Evolutionary conservation across 2,329 filamentous ascomycete species (phyloP).

Genomic region (Ophiostoma ulmi): DNA sequence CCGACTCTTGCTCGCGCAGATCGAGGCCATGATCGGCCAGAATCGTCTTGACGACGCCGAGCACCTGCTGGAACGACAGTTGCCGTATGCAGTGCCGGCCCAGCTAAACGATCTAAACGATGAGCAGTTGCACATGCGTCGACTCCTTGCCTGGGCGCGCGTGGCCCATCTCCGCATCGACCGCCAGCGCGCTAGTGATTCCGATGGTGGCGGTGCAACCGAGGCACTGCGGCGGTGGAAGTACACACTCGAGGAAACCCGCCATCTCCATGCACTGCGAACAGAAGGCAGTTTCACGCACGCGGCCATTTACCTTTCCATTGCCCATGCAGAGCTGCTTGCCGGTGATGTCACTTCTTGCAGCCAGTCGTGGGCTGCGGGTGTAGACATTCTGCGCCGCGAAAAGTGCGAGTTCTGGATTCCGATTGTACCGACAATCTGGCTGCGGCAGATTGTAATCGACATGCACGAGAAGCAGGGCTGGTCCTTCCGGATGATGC

Average conservation of each 20-base stretch:
- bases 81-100: slow-evolving; percentile 26
- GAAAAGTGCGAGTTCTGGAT: slow-evolving; percentile 35
- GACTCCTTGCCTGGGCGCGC: slow-evolving; percentile 31
- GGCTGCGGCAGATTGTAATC: slow-evolving; percentile 31
- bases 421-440: slow-evolving; percentile 32
- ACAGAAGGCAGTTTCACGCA: slow-evolving; percentile 27
- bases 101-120: slow-evolving; percentile 34
- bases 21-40: slow-evolving; percentile 31
- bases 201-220: background rate
- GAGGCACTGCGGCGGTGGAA: slow-evolving; percentile 18
- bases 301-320: slow-evolving; percentile 32
- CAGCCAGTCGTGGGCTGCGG: slow-evolving; percentile 28
- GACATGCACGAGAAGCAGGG: slow-evolving; percentile 30
- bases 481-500: slow-evolving; percentile 35
- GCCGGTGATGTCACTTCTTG: slow-evolving; percentile 24
- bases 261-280: background rate
- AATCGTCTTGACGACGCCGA: slow-evolving; percentile 25
- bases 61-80: slow-evolving; percentile 17
- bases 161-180: slow-evolving; percentile 26
- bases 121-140: slow-evolving; percentile 34
- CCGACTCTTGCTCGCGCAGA: slow-evolving; percentile 30
- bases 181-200: background rate
- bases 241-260: slow-evolving; percentile 24
- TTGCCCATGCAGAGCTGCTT: slow-evolving; percentile 32
- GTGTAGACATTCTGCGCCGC: slow-evolving; percentile 22